Base-by-base conservation (phyloP, 371 early-diverging fungal species). In the Zopfochytrium polystomum region DNA sequence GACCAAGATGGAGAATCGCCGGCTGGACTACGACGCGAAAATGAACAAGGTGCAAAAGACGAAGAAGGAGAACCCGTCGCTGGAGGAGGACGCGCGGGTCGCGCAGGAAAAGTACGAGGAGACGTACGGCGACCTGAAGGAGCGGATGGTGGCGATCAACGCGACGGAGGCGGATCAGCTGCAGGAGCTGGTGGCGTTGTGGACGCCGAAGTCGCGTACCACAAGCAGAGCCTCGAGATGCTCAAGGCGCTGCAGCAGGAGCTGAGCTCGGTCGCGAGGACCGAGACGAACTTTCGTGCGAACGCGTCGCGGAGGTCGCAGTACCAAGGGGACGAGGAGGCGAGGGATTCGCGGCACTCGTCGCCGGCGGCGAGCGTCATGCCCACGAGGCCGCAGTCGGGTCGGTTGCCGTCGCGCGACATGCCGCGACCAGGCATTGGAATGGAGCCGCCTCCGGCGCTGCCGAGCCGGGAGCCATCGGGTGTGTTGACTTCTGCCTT, bases 51-150 rank as follows among this genome's bases (percentile, higher is more conserved):
- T 91, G 22, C 88, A 91, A 63, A 90, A 89, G 65, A 80, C 85
- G 26, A 92, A 92, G 71, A 94, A 92, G 74, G 93, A 95, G 63
- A 90, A 86, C 43, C 87, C 91, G 5, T 87, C 88, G 43, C 78
- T 90, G 56, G 95, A 93, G 63, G 93, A 96, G 60, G 95, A 95
- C 49, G 79, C 90, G 72, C 85, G 91, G 44, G 85, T 88, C 0
- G 87, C 95, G 2, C 92, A 91, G 67, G 71, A 83, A 18, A 94
- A 93, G 68, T 96, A 95, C 65, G 94, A 95, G 55, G 95, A 96
- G 65, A 84, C 90, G 20, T 47, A 80, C 52, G 25, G 46, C 42
- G 74, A 42, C 22, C 33, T 56, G 15, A 46, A 44, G 25, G 44
- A 68, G 13, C 44, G 58, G 6, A 82, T 82, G 82, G 65, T 76